Base-by-base conservation (phyloP, 2,329 filamentous ascomycete genomes). In the Fulvia fulva region DNA sequence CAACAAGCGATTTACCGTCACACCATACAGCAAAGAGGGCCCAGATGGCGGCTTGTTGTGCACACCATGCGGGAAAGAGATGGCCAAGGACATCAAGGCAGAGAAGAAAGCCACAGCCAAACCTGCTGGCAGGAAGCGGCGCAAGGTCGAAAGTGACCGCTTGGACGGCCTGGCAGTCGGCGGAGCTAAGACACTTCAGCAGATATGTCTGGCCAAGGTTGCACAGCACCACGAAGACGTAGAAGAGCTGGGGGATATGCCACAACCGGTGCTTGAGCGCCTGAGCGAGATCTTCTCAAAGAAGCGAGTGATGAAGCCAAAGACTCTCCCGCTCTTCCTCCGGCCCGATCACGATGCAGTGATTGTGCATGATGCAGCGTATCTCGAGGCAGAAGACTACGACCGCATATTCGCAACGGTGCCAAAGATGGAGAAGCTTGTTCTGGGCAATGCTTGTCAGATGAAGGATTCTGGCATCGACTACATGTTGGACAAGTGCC, bases 1-100 rank as follows among this genome's bases (percentile, higher is more conserved):
- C 73, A 81, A 83, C 45, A 96, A 94, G 72, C 86, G 91, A 37
- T 97, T 97, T 70, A 96, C 91, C 0, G 92, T 97, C 46, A 97
- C 93, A 0, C 83, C 90, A 0, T 97, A 97, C 76, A 91, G 88
- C 62, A 88, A 91, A 64, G 83, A 87, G 26, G 91, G 89, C 0
- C 88, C 90, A 0, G 81, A 88, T n/a, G 92, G 92, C 3, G 91
- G 91, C 16, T 78, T 97, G n/a, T 79, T 97, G 1, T 97, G 93
- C 71, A 81, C 81, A 3, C 85, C 89, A 22, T 97, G 93, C 69
- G 88, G 90, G 22, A 91, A 88, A 67, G 84, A 90, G 61, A 74
- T 89, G 52, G 83, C 83, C 43, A 87, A 89, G 62, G 84, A 87
- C 23, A 80, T 84, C 57, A 87, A 88, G 60, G 76, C 79, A 21